These are phyloP conservation scores for Trametes versicolor DNA, from an alignment of 1,284 basidiomycete genomes.

Conservation along the genomic window DNA sequence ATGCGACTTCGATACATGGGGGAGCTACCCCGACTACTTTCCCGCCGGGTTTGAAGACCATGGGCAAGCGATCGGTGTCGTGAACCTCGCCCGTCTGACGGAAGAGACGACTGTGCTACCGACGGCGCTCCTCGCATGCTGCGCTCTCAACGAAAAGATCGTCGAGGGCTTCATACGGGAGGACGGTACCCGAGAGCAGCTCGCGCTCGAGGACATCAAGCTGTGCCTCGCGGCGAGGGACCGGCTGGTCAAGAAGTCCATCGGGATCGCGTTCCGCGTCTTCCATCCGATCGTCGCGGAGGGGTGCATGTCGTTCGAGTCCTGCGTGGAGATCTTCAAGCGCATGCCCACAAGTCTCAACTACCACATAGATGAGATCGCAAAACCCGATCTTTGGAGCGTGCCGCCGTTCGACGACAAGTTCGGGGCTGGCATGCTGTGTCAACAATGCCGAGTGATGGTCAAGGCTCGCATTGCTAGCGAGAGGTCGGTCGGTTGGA, in stretches of 20 bases:
- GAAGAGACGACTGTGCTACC: not conserved
- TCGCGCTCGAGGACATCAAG: not conserved
- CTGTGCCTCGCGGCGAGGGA: not conserved
- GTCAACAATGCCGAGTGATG: too few species aligned
- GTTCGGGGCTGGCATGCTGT: too few species aligned
- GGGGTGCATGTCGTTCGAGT: too few species aligned
- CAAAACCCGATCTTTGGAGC: too few species aligned
- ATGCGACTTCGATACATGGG: not conserved
- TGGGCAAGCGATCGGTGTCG: conserved; percentile 11
- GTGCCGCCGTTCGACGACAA: too few species aligned
- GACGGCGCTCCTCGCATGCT: conserved; percentile 3
- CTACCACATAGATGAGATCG: too few species aligned
- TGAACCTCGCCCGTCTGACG: conserved; percentile 9
- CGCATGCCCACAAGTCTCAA: too few species aligned
- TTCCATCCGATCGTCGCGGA: not conserved
- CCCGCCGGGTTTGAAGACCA: not conserved
- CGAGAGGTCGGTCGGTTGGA: too few species aligned
- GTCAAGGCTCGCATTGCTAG: too few species aligned
- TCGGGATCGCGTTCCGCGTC: not conserved
- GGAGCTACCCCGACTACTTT: too few species aligned
- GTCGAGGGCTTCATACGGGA: conserved; percentile 9
- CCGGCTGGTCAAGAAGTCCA: not conserved
- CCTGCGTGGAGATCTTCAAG: too few species aligned
- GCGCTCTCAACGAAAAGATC: conserved; percentile 1
- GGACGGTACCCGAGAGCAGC: conserved; percentile 19